Evolutionary conservation across 768 basidiomycete genomes (phyloP).

Genomic region (Termitomyces sp.): DNA sequence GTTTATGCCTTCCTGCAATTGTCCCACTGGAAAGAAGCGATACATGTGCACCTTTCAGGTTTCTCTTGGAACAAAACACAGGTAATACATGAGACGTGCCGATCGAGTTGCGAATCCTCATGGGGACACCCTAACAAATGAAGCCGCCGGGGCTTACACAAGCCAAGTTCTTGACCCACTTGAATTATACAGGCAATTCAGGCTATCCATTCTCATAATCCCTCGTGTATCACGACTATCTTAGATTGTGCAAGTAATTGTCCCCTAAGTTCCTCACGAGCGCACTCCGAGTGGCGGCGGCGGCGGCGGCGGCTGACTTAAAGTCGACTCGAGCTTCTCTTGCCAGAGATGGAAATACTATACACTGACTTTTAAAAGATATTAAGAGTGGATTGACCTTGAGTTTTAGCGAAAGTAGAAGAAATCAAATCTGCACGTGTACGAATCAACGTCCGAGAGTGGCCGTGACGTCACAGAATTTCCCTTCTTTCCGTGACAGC

Average conservation of each 20-base stretch:
- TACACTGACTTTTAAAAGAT: no score
- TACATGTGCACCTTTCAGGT: background rate
- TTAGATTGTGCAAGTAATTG: background rate
- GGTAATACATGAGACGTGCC: background rate
- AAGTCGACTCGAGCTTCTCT: background rate
- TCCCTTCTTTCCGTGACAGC: no score
- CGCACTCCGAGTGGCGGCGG: conserved; percentile 1
- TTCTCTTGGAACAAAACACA: background rate
- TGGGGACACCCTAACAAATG: background rate
- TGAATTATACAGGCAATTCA: background rate
- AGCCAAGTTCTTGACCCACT: background rate
- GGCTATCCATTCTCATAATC: background rate
- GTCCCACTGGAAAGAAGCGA: background rate
- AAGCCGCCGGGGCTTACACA: background rate
- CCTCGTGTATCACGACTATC: background rate
- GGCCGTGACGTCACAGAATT: no score
- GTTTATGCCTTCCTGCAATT: background rate
- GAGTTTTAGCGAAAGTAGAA: no score
- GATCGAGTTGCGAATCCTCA: background rate
- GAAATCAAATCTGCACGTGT: no score
- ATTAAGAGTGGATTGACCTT: no score
- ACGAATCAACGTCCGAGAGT: no score
- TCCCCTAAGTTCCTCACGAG: background rate
- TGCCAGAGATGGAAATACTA: background rate
- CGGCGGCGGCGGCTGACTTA: conserved; percentile 1